These are phyloP conservation scores for Ceriops decandra DNA, from an alignment of 345 rosid genomes.

Conservation along the genomic window DNA sequence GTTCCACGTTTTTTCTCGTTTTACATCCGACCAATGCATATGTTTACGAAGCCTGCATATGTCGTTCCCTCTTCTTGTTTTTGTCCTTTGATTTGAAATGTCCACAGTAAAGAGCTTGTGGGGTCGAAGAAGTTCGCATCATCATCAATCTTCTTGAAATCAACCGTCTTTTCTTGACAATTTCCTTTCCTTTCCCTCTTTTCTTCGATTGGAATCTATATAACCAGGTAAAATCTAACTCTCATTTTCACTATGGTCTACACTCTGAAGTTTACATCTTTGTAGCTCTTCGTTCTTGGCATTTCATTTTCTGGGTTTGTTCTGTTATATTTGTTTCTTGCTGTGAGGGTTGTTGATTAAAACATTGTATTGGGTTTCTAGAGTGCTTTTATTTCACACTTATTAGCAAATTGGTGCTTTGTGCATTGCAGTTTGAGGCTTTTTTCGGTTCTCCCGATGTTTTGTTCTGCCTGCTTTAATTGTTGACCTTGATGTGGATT, in stretches of 20 bases:
- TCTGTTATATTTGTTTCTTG: background rate
- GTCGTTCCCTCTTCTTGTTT: no score
- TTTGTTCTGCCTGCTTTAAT: constrained; percentile 2
- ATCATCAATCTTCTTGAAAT: constrained; percentile 28
- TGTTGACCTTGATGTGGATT: background rate
- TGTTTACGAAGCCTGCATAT: no score
- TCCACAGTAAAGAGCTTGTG: no score
- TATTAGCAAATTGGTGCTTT: no score
- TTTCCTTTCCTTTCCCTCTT: constrained; percentile 21
- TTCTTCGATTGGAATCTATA: constrained; percentile 29
- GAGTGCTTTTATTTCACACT: no score
- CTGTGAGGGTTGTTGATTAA: background rate
- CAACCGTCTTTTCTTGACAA: constrained; percentile 10
- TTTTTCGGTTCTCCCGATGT: background rate
- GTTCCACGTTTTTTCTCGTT: no score
- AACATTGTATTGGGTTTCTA: no score
- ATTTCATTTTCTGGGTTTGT: constrained; percentile 25
- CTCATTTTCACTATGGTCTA: background rate
- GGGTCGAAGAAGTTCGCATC: constrained; percentile 10
- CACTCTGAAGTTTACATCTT: background rate
- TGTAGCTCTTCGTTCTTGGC: background rate
- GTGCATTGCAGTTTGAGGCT: no score
- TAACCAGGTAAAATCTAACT: background rate
- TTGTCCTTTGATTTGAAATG: no score
- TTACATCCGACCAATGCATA: no score